Conservation (phyloP, 257 asterid genomes). For the Buddleja alternifolia region DNA sequence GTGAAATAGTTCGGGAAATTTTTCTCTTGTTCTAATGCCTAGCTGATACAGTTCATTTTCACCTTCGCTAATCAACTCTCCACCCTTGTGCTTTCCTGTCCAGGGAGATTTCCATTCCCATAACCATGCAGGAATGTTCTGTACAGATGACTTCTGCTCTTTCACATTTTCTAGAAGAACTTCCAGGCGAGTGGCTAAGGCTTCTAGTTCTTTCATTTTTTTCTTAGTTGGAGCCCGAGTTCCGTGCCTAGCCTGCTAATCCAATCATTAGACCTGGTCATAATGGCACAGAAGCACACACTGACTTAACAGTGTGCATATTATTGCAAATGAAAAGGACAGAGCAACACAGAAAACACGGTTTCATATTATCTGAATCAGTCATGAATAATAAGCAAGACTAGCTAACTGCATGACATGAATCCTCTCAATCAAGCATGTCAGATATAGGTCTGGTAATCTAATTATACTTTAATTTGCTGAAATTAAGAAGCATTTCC, state of each 20-base stretch:
- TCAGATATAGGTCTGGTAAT: not conserved
- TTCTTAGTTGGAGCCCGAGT: conserved; percentile 98
- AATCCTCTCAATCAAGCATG: not conserved
- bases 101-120: conserved; percentile 89
- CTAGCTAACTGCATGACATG: not conserved
- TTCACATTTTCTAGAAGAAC: conserved; percentile 56
- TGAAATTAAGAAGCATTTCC: not conserved
- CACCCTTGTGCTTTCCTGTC: conserved; percentile 83
- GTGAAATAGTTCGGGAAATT: conserved; percentile 64
- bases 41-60: conserved; percentile 85
- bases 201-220: conserved; percentile 70
- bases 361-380: not conserved
- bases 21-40: conserved; percentile 76
- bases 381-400: not conserved
- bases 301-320: conserved; percentile 3
- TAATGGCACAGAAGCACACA: not conserved
- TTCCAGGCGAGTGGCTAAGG: conserved; percentile 60
- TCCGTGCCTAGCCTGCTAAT: conserved; percentile 89
- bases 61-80: conserved; percentile 84
- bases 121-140: conserved; percentile 77
- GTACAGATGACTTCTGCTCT: conserved; percentile 48
- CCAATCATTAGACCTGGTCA: conserved; percentile 30
- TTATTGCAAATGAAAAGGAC: not conserved
- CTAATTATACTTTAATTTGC: not conserved
- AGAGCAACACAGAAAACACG: not conserved